A percentile compares a stretch with the other conserved stretches of the same genome.
These are phyloP conservation scores for Krasilnikovozyma curviuscula DNA, from an alignment of 768 basidiomycete genomes.

Conservation along the genomic window DNA sequence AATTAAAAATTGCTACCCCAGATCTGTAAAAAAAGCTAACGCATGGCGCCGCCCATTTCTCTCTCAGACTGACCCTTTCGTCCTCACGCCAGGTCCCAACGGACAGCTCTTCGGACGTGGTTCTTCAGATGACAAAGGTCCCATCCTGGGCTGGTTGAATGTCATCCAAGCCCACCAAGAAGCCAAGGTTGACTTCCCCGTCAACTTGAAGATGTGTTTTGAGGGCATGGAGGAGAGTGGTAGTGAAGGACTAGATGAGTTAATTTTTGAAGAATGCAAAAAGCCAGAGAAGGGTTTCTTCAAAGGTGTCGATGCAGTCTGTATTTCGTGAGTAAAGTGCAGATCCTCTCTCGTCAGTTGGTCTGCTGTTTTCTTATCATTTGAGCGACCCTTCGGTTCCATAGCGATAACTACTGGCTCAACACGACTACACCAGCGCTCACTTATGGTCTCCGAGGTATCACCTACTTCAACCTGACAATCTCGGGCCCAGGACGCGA, in stretches of 20 bases:
- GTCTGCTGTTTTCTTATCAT: no score
- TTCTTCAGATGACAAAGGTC: constrained; percentile 46
- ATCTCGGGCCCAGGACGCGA: constrained; percentile 69
- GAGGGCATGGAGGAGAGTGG: constrained; percentile 96
- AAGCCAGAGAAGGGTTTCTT: constrained; percentile 54
- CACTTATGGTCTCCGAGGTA: constrained; percentile 75
- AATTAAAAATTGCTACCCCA: no score
- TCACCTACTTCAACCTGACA: constrained; percentile 66
- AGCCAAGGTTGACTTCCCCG: constrained; percentile 50
- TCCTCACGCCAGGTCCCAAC: constrained; percentile 34
- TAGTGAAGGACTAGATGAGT: constrained; percentile 71
- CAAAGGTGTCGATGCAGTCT: constrained; percentile 72
- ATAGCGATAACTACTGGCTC: constrained; percentile 61
- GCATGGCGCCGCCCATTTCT: no score
- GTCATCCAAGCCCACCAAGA: constrained; percentile 64
- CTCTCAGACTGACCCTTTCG: constrained; percentile 76
- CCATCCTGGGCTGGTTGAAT: constrained; percentile 66
- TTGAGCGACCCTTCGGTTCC: no score
- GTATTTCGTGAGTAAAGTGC: constrained; percentile 45
- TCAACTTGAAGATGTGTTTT: constrained; percentile 78
- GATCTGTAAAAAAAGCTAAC: no score
- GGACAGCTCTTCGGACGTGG: constrained; percentile 65
- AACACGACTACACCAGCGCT: constrained; percentile 29
- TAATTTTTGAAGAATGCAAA: constrained; percentile 54
- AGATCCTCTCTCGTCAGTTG: no score